Evolutionary conservation across 2,329 filamentous ascomycete species (phyloP).

Genomic region (Fusarium sacchari): DNA sequence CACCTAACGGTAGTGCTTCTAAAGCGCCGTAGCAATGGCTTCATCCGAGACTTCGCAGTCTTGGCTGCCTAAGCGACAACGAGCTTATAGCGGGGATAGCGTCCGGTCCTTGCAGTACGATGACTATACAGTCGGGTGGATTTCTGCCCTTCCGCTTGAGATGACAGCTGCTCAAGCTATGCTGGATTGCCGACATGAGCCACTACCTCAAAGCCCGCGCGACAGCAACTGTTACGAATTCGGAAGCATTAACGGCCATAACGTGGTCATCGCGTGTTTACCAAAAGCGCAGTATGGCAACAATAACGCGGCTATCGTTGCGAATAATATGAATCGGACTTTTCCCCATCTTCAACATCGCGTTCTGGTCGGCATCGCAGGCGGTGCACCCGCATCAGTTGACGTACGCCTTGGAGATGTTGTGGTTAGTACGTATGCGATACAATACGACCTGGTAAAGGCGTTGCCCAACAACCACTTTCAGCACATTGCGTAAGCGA

Average conservation of each 20-base stretch:
- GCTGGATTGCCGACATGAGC: conserved; percentile 40
- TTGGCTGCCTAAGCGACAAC: not conserved
- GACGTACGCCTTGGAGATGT: conserved; percentile 42
- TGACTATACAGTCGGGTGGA: conserved; percentile 47
- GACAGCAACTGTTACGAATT: conserved; percentile 43
- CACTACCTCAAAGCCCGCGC: not conserved
- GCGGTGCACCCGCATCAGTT: conserved; percentile 13
- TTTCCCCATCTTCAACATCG: conserved; percentile 47
- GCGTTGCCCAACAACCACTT: not conserved
- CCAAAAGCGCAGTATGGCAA: conserved; percentile 29
- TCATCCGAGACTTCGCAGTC: not conserved
- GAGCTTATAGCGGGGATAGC: not conserved
- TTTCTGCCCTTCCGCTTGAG: conserved; percentile 44
- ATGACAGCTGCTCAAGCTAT: conserved; percentile 42
- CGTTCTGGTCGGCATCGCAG: conserved; percentile 42
- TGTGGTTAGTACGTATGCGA: conserved; percentile 38
- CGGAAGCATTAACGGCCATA: conserved; percentile 33
- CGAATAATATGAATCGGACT: conserved; percentile 49
- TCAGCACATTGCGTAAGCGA: not conserved
- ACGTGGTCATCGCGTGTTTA: conserved; percentile 43
- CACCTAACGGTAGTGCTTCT: rapidly evolving
- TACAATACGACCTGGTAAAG: conserved; percentile 44
- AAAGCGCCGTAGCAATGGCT: rapidly evolving
- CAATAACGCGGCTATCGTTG: conserved; percentile 36
- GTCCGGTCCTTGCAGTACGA: not conserved